phyloP scores from a whole-genome alignment of 2,329 filamentous ascomycete genomes.

The Fusarium concolor region DNA sequence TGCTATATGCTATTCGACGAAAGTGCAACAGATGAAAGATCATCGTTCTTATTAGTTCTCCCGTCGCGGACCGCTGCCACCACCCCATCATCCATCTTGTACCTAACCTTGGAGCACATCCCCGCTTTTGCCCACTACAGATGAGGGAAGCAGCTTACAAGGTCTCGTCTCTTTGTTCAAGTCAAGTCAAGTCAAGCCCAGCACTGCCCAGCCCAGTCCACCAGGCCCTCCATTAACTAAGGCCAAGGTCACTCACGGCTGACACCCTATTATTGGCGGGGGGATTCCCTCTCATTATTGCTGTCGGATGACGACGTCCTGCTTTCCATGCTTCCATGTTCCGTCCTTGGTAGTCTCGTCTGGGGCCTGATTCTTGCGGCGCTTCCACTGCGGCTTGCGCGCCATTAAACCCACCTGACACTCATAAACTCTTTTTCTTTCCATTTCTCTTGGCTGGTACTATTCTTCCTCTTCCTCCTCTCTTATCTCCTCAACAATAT shows the following conservation, averaged over 20 bases:
- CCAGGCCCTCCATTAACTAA: constrained; percentile 43
- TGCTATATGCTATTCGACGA: constrained; percentile 8
- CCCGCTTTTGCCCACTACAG: constrained; percentile 39
- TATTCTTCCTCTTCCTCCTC: constrained; percentile 14
- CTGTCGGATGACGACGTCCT: constrained; percentile 49
- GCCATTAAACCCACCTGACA: constrained; percentile 47
- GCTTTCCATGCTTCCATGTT: constrained; percentile 33
- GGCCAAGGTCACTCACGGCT: constrained; percentile 40
- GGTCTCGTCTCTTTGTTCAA: constrained; percentile 2
- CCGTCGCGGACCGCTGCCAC: constrained; percentile 45
- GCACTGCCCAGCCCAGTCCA: constrained; percentile 9
- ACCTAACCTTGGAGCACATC: constrained; percentile 14
- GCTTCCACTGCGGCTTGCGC: constrained; percentile 35
- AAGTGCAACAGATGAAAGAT: constrained; percentile 9
- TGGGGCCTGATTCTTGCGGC: constrained; percentile 42
- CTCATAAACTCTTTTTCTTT: constrained; percentile 39
- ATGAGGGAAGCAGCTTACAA: constrained; percentile 13
- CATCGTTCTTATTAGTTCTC: constrained; percentile 35
- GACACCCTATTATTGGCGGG: constrained; percentile 44
- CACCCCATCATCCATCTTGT: constrained; percentile 17
- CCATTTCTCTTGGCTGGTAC: constrained; percentile 26
- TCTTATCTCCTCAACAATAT: constrained; percentile 32
- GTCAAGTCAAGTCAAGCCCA: not conserved
- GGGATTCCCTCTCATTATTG: constrained; percentile 43
- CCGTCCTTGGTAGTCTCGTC: constrained; percentile 38